Evolutionary conservation across 129 eudicot genomes (phyloP), one percentile per base, ranked within the genome.

Genomic region (Chrysanthemum seticuspe): DNA sequence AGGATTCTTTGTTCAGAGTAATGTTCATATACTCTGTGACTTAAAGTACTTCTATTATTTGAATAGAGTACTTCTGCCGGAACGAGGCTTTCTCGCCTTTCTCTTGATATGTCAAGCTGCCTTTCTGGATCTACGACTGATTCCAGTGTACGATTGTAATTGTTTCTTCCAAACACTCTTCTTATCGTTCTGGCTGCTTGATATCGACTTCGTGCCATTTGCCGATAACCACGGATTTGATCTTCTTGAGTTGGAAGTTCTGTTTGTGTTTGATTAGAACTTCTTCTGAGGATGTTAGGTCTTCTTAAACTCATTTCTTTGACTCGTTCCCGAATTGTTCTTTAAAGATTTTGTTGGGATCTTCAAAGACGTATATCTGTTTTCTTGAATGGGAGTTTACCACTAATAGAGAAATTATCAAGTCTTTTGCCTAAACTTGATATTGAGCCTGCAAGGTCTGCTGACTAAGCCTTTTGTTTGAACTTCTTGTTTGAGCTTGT

Each of bases 61-160:
- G 66, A 61, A 3, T 65, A 36, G 1, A 65, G 70, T 36, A 65
- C 70, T 45, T 65, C 53, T 5, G 29, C 53, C 5, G 29, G 70
- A 1, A 65, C 70, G 25, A 54, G 6, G 2, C 1, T 54, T 48
- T 13, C 53, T 48, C 53, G 10, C 53, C 53, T 48, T 48, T 48
- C 11, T 12, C 53, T 48, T 48, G 53, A 48, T 7, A 48, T 48
- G 5, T 48, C 53, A 9, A 48, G 13, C 13, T 48, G 53, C 5
- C 53, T 48, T 48, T 48, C 34, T 29, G 34, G 34, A 3, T 29
- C 34, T 29, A 29, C 34, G 4, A 2, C 34, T 29, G 34, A 2
- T 48, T 48, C 53, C 4, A 48, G 13, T 2, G 11, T 48, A 2
- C 13, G 53, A 48, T 48, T 48, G 13, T 48, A 48, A 48, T 29